Evolutionary conservation across 2,329 filamentous ascomycete species (phyloP), one percentile per base, ranked within the genome.

Genomic region (Talaromyces amestolkiae): DNA sequence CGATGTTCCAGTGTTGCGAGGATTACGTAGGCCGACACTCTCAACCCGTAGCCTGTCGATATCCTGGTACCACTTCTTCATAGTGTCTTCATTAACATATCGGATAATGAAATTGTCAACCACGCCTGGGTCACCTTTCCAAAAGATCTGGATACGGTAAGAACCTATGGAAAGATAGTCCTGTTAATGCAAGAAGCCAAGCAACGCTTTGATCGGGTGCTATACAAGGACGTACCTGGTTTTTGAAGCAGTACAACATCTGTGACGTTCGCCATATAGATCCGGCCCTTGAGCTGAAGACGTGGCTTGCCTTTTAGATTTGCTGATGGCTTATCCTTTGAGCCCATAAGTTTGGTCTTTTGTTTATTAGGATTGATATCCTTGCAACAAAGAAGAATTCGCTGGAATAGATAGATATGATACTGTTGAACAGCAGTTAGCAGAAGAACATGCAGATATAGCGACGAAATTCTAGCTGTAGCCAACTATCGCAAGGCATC

Each of bases 241-340:
- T 93, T 97, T 59, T 90, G 88, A 66, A 95, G 83, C 19, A 91
- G 93, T 49, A 97, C 83, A n/a, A 97, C 89, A 76, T 97, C 92
- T 45, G 93, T 98, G 63, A 99, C 94, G 74, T 99, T 99, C 71
- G 93, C 93, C 93, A 99, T 98, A 80, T 97, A 98, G 72, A 99
- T 99, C 61, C 95, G 88, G 45, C 95, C 95, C 79, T 99, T 99
- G 35, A 99, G 85, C 78, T 97, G 93, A 67, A 98, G 84, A 70
- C 85, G 86, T 33, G 84, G 81, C 78, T 94, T 97, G 49, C 90
- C 90, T 72, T 87, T 91, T 75, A 87, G 89, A 76, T 88, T 91
- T 65, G 87, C 84, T 17, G 82, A 73, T 19, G 82, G 89, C 75
- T 92, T 94, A 64, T 92, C 91, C 76, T 91, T 92, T 76, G 77